Base-by-base conservation (phyloP, 78 protist genomes). In the Salpingoeca rosetta region DNA sequence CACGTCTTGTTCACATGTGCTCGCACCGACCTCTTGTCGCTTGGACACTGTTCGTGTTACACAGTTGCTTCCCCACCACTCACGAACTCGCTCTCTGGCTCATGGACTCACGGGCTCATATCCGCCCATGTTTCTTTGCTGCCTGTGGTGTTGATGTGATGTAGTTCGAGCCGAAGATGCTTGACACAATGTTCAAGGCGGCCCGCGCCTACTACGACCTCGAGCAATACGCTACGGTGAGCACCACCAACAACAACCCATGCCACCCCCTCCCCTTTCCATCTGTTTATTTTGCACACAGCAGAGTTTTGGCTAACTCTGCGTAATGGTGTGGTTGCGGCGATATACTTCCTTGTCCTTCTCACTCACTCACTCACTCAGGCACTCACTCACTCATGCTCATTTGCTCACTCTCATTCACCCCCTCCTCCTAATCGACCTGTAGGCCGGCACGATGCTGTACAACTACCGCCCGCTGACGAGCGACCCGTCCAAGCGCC, bases 151-250 rank as follows among this genome's bases (percentile, higher is more conserved):
- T n/a, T n/a, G n/a, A n/a, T 73, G 3, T 73, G 1, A 10, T 35
- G 43, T 7, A 83, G 77, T 45, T 90, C 78, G 27, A 45, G 37
- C 65, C 72, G 25, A 87, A 57, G 7, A 44, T 17, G n/a, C 57
- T 91, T 31, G 91, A 91, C 35, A 39, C 57, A 51, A 65, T 88
- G 10, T 88, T 84, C 88, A 44, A 57, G 40, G 82, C 72, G 31
- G 94, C 91, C 44, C 72, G 81, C 80, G 73, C 83, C 45, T 83
- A 75, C 76, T 91, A 43, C 39, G 90, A 91, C 65, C 44, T 56
- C 75, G 94, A 91, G 31, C 81, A 88, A 73, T 91, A 91, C 86
- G 75, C 36, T n/a, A n/a, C 38, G 56, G 0, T 3, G 89, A 91
- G 1, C 89, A 88, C 3, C 86, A 45, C n/a, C 78, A 76, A 81